Base-by-base conservation (phyloP, 2,329 filamentous ascomycete genomes). In the Colletotrichum sublineola region DNA sequence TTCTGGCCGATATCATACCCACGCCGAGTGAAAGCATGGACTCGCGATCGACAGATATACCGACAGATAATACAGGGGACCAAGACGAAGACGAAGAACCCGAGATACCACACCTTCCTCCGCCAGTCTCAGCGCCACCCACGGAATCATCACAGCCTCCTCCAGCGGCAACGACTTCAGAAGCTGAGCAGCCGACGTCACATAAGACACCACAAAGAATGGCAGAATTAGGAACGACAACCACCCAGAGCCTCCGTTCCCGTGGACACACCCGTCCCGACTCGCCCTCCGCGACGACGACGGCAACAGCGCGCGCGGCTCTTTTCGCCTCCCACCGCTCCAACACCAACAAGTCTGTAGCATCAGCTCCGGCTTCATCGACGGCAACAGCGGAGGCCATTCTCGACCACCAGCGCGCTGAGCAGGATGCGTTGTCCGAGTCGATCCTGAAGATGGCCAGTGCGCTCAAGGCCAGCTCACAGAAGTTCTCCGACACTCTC, bases 401-500 rank as follows among this genome's bases (percentile, higher is more conserved):
- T 42, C 88, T 97, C 55, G 90, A 93, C 76, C 88, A 93, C 78
- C 90, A 97, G 78, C 92, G 94, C 65, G 86, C 86, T 66, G 94
- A 97, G 83, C 95, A 98, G 81, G 94, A 97, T 80, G 85, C 88
- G 44, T 87, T 98, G 3, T 96, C 95, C 0, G 87, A 89, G 48
- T 95, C 93, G 9, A 91, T 98, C n/a, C 86, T 97, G 31, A 85
- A 88, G 56, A 93, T 98, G 83, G 95, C 96, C 1, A 85, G 88
- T 31, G 89, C 93, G 61, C 88, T 98, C 50, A 97, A 97, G 80
- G 84, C 89, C 60, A 93, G 91, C 48, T 93, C 94, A 5, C 84
- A 92, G 66, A 86, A 89, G 3, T 96, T 97, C 82, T 88, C 91
- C 31, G 84, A 86, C 7, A 90, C 91, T 1, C 86, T 98, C 18